Percentiles rank a stretch among this genome's conserved stretches.
These are phyloP conservation scores for Pythium utonaiense DNA, from an alignment of 352 stramenopile genomes.

Conservation along the genomic window DNA sequence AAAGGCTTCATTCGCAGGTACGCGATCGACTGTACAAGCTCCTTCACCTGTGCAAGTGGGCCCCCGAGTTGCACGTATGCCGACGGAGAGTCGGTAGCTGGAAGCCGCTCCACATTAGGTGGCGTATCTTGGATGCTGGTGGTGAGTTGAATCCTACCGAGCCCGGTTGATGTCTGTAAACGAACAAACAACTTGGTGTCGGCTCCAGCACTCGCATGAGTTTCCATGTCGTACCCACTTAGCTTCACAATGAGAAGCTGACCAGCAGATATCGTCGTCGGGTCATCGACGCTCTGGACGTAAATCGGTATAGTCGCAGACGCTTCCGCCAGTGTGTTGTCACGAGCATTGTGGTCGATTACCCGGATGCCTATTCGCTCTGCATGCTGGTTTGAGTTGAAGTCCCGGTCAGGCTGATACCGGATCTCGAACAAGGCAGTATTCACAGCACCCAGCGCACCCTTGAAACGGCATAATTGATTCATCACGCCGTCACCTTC, in stretches of 20 bases:
- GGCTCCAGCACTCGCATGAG: conserved; percentile 19
- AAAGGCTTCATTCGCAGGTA: conserved; percentile 49
- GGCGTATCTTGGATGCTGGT: conserved; percentile 14
- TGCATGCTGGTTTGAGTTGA: conserved; percentile 60
- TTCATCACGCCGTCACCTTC: conserved; percentile 52
- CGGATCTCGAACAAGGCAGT: conserved; percentile 66
- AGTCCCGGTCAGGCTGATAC: conserved; percentile 68
- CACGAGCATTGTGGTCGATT: conserved; percentile 53
- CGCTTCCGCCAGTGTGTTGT: conserved; percentile 42
- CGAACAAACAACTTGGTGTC: conserved; percentile 33
- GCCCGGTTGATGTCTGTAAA: conserved; percentile 44
- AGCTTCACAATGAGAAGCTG: conserved; percentile 34
- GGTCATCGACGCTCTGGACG: conserved; percentile 46
- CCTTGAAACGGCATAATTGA: conserved; percentile 53
- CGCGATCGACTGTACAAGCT: conserved; percentile 38
- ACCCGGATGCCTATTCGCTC: conserved; percentile 58
- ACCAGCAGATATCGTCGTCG: conserved; percentile 30
- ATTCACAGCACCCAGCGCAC: conserved; percentile 55
- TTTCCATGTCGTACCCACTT: conserved; percentile 41
- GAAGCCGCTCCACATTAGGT: conserved; percentile 26
- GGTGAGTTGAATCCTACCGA: conserved; percentile 44
- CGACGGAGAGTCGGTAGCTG: conserved; percentile 24
- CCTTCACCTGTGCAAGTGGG: conserved; percentile 25
- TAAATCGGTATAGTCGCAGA: conserved; percentile 39
- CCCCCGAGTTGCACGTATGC: conserved; percentile 38